Evolutionary conservation across 768 basidiomycete species (phyloP).

Genomic region (Rhodotorula graminis): DNA sequence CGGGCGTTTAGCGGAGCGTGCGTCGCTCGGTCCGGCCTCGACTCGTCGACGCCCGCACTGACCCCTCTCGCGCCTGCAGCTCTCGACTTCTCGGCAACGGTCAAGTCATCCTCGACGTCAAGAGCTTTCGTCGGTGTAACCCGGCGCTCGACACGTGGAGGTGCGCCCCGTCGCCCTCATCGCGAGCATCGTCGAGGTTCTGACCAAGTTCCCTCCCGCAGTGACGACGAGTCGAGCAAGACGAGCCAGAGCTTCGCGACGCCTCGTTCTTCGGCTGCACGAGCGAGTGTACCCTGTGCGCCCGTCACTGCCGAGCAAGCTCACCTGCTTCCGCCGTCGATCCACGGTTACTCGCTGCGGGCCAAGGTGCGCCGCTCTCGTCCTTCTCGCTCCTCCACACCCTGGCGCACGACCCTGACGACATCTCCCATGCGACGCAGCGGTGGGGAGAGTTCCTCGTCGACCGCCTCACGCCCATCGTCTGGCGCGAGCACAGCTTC

Average conservation of each 20-base stretch:
- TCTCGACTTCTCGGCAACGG: not conserved
- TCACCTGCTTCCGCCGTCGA: not conserved
- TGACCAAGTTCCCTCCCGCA: not conserved
- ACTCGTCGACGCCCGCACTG: not conserved
- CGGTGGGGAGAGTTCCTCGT: slow-evolving; percentile 20
- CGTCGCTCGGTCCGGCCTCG: not conserved
- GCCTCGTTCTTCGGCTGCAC: no score
- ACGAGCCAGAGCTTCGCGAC: no score
- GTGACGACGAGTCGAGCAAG: not conserved
- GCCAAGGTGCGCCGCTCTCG: not conserved
- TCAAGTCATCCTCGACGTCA: not conserved
- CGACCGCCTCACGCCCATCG: not conserved
- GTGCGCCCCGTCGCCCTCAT: not conserved
- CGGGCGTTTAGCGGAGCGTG: slow-evolving; percentile 9
- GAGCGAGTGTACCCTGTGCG: not conserved
- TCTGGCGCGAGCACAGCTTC: slow-evolving; percentile 4
- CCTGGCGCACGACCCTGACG: no score
- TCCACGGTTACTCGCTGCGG: slow-evolving; percentile 12
- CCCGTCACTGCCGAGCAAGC: not conserved
- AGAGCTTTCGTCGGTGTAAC: slow-evolving; percentile 2
- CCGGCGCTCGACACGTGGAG: slow-evolving; percentile 6
- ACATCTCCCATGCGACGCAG: not conserved
- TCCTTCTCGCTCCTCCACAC: not conserved
- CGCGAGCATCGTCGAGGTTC: fast-evolving
- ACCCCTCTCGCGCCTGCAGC: not conserved